Conservation (phyloP, 257 asterid genomes). For the Linderniella brevidens region DNA sequence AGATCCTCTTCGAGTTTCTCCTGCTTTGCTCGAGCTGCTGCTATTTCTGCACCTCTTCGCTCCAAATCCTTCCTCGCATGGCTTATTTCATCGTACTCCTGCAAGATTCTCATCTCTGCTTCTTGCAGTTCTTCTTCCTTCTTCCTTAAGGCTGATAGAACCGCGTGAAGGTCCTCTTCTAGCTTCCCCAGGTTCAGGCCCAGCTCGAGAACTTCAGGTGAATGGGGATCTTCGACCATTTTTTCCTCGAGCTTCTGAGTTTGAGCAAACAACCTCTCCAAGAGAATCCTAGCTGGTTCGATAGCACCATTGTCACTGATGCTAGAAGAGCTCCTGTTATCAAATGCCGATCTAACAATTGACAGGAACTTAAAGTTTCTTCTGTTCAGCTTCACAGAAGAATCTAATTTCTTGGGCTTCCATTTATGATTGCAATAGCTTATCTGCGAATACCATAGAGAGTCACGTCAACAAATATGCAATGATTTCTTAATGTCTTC, state of each 20-base stretch:
- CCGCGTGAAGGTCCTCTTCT: slow-evolving; percentile 59
- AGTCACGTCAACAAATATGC: too few species aligned
- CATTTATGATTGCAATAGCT: slow-evolving; percentile 15
- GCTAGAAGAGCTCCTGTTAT: slow-evolving; percentile 28
- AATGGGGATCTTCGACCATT: slow-evolving; percentile 40
- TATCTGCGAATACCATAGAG: slow-evolving; percentile 23
- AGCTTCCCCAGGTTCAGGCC: slow-evolving; percentile 32
- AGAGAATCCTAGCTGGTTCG: slow-evolving; percentile 58
- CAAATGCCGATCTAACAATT: slow-evolving; percentile 38
- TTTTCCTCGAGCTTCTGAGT: slow-evolving; percentile 75
- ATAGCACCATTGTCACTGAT: slow-evolving; percentile 42
- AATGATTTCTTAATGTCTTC: too few species aligned
- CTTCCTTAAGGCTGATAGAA: slow-evolving; percentile 45
- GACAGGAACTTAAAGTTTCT: slow-evolving; percentile 18
- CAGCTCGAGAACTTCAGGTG: slow-evolving; percentile 37
- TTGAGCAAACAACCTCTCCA: slow-evolving; percentile 66
- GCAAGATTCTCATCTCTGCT: slow-evolving; percentile 40
- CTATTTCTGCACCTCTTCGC: slow-evolving; percentile 32
- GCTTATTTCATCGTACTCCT: slow-evolving; percentile 34
- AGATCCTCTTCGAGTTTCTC: slow-evolving; percentile 60
- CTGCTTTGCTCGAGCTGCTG: slow-evolving; percentile 35
- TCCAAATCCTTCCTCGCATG: slow-evolving; percentile 41
- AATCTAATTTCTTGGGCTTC: slow-evolving; percentile 25
- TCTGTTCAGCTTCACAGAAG: slow-evolving; percentile 15
- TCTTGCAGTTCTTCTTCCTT: slow-evolving; percentile 73